phyloP scores from a whole-genome alignment of 2,329 filamentous ascomycete genomes.

The Elsinoe necatrix region DNA sequence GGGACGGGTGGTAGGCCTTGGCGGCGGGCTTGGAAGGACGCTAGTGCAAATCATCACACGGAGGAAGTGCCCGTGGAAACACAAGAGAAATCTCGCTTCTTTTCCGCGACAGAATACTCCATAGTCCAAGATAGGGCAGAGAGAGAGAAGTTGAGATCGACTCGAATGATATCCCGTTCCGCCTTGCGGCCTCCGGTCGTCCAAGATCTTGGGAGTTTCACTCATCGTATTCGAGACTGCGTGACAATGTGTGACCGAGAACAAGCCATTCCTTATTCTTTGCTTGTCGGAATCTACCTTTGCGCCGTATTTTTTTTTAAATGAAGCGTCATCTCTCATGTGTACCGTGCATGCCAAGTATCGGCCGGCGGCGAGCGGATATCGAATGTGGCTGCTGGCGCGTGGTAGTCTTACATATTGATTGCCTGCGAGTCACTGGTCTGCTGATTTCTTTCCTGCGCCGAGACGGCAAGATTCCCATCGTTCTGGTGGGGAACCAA shows the following conservation, averaged over 20 bases:
- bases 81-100: not conserved
- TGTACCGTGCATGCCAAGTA: slow-evolving; percentile 13
- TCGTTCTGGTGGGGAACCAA: slow-evolving; percentile 3
- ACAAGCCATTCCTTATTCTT: not conserved
- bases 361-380: not conserved
- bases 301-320: not conserved
- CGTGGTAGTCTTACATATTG: not conserved
- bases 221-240: not conserved
- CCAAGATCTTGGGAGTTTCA: not conserved
- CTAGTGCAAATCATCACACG: slow-evolving; percentile 1
- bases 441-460: not conserved
- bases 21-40: not conserved
- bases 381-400: slow-evolving; percentile 2
- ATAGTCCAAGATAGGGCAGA: slow-evolving; percentile 7
- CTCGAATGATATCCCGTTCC: not conserved
- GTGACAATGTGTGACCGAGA: not conserved
- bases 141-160: not conserved
- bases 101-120: slow-evolving; percentile 1
- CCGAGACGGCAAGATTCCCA: slow-evolving; percentile 7
- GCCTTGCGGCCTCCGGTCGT: not conserved
- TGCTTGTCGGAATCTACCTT: not conserved
- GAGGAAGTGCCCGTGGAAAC: not conserved
- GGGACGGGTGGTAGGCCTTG: slow-evolving; percentile 7
- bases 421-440: slow-evolving; percentile 1
- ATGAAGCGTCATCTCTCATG: slow-evolving; percentile 3